Percentiles rank a stretch among this genome's conserved stretches.
Evolutionary conservation across 371 early-diverging fungal genomes (phyloP).

Genomic region (Mucor velutinosus): DNA sequence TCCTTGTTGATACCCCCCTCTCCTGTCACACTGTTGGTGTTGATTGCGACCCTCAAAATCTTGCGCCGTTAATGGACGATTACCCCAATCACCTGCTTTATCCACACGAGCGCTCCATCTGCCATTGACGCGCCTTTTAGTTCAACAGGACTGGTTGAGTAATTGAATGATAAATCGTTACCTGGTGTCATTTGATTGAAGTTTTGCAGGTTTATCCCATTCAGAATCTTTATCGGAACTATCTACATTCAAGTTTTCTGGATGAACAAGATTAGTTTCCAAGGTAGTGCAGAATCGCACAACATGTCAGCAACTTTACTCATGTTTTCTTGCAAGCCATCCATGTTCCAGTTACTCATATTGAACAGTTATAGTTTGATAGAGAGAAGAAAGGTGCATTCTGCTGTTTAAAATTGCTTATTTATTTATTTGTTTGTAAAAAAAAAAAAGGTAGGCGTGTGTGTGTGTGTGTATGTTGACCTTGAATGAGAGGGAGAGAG

Average conservation of each 20-base stretch:
- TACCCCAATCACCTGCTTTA: not conserved
- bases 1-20: not conserved
- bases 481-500: no score
- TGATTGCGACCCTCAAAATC: not conserved
- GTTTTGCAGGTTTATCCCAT: slow-evolving; percentile 5
- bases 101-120: slow-evolving; percentile 6
- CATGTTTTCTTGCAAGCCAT: slow-evolving; percentile 6
- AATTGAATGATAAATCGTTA: not conserved
- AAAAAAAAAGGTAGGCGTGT: no score
- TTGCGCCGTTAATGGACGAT: not conserved
- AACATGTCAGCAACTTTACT: slow-evolving; percentile 5
- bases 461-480: no score
- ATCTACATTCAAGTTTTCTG: slow-evolving; percentile 8
- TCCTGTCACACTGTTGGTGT: not conserved
- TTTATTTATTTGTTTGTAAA: not conserved
- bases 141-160: no score
- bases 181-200: not conserved
- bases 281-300: not conserved
- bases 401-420: not conserved
- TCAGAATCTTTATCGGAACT: not conserved
- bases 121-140: not conserved
- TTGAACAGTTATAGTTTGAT: not conserved
- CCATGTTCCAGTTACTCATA: slow-evolving; percentile 20
- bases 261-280: not conserved
- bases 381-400: not conserved